Percentiles rank a stretch among this genome's conserved stretches.
These are phyloP conservation scores for Amylostereum chailletii DNA, from an alignment of 1,284 basidiomycete genomes.

Conservation along the genomic window DNA sequence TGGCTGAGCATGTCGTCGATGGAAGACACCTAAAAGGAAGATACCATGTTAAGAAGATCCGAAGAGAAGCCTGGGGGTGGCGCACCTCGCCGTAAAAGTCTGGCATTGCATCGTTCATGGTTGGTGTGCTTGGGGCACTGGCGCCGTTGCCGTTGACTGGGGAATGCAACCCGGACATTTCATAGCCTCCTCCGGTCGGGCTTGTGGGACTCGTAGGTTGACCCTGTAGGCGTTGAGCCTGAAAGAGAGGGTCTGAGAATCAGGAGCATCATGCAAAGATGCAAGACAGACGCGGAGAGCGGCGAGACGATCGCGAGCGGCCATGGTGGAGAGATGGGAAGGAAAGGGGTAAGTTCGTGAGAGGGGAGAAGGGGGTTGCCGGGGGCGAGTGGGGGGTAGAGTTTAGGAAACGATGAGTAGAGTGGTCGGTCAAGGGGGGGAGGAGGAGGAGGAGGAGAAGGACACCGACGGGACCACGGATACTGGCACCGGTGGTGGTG, in stretches of 20 bases:
- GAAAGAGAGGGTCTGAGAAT: slow-evolving; percentile 6
- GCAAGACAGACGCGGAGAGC: slow-evolving; percentile 27
- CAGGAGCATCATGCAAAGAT: slow-evolving; percentile 1
- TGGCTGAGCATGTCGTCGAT: slow-evolving; percentile 52
- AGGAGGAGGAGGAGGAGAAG: too few relatives aligned
- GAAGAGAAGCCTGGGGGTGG: background rate
- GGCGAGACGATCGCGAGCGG: slow-evolving; percentile 23
- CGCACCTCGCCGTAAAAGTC: slow-evolving; percentile 32
- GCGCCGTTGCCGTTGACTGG: slow-evolving; percentile 18
- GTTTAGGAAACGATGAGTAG: too few relatives aligned
- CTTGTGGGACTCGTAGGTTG: slow-evolving; percentile 12
- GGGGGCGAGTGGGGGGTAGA: too few relatives aligned
- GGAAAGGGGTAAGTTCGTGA: too few relatives aligned
- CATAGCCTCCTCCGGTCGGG: slow-evolving; percentile 15
- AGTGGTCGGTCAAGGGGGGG: too few relatives aligned
- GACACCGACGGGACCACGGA: too few relatives aligned
- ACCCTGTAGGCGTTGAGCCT: slow-evolving; percentile 26
- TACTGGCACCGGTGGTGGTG: too few relatives aligned
- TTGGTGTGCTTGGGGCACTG: slow-evolving; percentile 7
- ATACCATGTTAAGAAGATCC: background rate
- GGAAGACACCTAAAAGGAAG: slow-evolving; percentile 22
- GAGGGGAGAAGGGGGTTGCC: too few relatives aligned
- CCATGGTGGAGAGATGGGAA: too few relatives aligned
- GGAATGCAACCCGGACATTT: slow-evolving; percentile 21
- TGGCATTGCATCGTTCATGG: slow-evolving; percentile 23